Conservation (phyloP, 805 yeast genomes). For the Komagataella kurtzmanii region DNA sequence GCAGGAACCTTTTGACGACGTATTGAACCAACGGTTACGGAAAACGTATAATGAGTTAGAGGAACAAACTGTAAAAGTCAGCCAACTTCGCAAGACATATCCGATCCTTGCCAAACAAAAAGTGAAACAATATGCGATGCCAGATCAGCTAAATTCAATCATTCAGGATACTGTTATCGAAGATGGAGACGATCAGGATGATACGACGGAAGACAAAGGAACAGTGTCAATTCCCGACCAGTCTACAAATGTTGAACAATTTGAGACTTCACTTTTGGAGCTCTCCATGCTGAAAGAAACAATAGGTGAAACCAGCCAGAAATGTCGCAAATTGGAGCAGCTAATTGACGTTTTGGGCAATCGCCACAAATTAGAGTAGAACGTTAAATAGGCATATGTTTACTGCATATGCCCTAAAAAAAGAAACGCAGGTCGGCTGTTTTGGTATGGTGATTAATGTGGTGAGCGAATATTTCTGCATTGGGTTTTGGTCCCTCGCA, state of each 20-base stretch:
- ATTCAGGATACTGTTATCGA: not conserved
- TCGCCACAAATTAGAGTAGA: no score
- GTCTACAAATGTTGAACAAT: not conserved
- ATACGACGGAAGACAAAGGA: not conserved
- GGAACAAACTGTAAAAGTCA: constrained; percentile 40
- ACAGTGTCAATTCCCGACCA: not conserved
- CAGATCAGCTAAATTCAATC: not conserved
- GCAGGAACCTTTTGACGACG: constrained; percentile 61
- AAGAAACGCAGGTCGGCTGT: no score
- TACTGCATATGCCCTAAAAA: no score
- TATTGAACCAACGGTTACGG: constrained; percentile 45
- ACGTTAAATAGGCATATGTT: no score
- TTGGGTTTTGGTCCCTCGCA: no score
- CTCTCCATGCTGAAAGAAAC: not conserved
- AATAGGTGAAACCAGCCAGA: not conserved
- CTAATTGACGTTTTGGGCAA: not conserved
- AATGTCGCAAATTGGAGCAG: not conserved
- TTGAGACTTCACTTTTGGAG: not conserved
- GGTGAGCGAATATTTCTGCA: no score
- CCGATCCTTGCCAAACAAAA: not conserved
- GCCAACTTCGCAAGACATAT: constrained; percentile 28
- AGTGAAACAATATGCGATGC: not conserved
- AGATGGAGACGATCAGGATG: not conserved
- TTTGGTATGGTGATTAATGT: no score
- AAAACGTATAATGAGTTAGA: constrained; percentile 47